A percentile compares a stretch with the other conserved stretches of the same genome.
Conservation (phyloP, 257 asterid genomes). For the Ajuga chamaepitys region DNA sequence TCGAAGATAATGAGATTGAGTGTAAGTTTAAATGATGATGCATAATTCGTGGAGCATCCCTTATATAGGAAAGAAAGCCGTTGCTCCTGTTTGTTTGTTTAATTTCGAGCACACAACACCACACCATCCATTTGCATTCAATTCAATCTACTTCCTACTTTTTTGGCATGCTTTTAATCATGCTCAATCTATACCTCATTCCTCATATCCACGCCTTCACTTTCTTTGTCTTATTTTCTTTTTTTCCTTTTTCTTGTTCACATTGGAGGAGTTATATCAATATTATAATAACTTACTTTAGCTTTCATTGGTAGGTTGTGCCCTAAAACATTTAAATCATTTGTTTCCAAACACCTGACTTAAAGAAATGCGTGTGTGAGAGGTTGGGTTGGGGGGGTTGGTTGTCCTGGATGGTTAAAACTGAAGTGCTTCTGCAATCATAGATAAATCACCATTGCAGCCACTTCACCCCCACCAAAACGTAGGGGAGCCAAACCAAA, state of each 20-base stretch:
- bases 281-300: too few species aligned
- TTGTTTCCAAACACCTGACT: not conserved
- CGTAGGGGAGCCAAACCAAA: too few species aligned
- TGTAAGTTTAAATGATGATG: not conserved
- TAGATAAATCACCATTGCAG: too few species aligned
- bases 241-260: too few species aligned
- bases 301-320: not conserved
- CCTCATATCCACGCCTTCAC: too few species aligned
- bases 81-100: not conserved
- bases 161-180: slow-evolving; percentile 17
- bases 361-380: not conserved
- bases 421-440: too few species aligned
- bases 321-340: not conserved
- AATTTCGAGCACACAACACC: not conserved
- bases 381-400: too few species aligned
- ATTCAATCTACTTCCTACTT: not conserved
- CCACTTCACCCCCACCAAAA: too few species aligned
- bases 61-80: not conserved
- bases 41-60: not conserved
- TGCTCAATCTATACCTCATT: too few species aligned
- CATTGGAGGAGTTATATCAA: too few species aligned
- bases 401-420: too few species aligned
- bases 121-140: slow-evolving; percentile 6
- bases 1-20: not conserved
- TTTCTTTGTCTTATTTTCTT: too few species aligned